These are phyloP conservation scores for Colletotrichum magnum DNA, from an alignment of 2,329 filamentous ascomycete genomes.

Conservation along the genomic window DNA sequence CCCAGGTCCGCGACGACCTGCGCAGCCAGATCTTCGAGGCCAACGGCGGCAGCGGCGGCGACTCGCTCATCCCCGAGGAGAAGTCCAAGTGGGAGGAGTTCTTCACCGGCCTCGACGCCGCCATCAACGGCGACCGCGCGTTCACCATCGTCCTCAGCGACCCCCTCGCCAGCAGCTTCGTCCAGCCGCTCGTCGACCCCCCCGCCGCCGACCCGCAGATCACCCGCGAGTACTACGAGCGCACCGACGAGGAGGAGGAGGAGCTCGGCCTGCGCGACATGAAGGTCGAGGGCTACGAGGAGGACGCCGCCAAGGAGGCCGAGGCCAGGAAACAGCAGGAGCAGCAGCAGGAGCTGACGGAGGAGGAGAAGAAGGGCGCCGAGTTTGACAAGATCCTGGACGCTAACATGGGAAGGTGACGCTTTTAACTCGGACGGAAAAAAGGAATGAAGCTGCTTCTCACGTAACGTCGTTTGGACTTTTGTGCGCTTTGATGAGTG, in stretches of 20 bases:
- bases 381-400: constrained; percentile 40
- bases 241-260: constrained; percentile 94
- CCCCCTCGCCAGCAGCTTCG: constrained; percentile 91
- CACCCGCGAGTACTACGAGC: constrained; percentile 83
- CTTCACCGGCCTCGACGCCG: constrained; percentile 81
- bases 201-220: constrained; percentile 82
- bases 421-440: neutral
- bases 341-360: constrained; percentile 10
- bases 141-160: constrained; percentile 90
- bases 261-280: constrained; percentile 93
- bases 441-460: too few species aligned
- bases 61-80: constrained; percentile 78
- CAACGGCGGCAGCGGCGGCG: constrained; percentile 76
- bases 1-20: constrained; percentile 92
- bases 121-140: constrained; percentile 83
- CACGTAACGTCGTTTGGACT: too few species aligned
- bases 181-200: constrained; percentile 89
- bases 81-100: constrained; percentile 84
- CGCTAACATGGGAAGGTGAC: constrained; percentile 37
- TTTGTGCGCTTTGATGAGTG: too few species aligned
- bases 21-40: constrained; percentile 88
- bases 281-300: constrained; percentile 89
- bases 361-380: constrained; percentile 39
- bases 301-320: constrained; percentile 56
- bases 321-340: constrained; percentile 3